Base-by-base conservation (phyloP, 371 early-diverging fungal genomes). In the Lichtheimia hyalospora region DNA sequence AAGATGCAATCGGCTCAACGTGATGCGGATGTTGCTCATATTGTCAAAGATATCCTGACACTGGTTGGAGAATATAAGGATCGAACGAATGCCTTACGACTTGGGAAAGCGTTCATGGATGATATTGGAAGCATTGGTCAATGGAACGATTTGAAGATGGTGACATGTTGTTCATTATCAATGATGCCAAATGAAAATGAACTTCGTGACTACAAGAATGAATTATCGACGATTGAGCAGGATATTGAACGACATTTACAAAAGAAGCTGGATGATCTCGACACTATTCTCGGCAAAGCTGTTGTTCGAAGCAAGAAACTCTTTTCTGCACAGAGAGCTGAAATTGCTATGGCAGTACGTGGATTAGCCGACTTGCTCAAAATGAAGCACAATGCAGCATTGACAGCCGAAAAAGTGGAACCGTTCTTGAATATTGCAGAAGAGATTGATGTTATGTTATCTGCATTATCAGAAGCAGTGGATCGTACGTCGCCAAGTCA, bases 1-100 rank as follows among this genome's bases (percentile, higher is more conserved):
- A 56, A 60, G 6, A 25, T 81, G 2, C 71, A 77, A 27, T 60
- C 57, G 0, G 68, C 81, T 0, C 61, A 68, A 8, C 69, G 68
- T 21, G 66, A 57, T 5, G 74, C 72, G 6, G 76, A 76, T 18
- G 70, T 81, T 56, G 74, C 75, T 1, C 67, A 74, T 18, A 70
- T 71, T 25, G 66, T 77, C 27, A 83, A 83, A 53, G 68, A 74
- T 0, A 79, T 80, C 14, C 46, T 76, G 12, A 64, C 56, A 15
- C 66, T 74, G 21, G 69, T 83, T 12, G 75, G 75, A 20, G 73
- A 79, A 27, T 65, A 74, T 34, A 80, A 74, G 48, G 74, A 79
- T 12, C 67, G 76, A 8, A 74, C 66, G 6, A 64, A 59, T 28
- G 66, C 63, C 14, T 65, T 81, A 24, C 70, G 68, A 10, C 64